These are phyloP conservation scores for Phytopythium delawarense DNA, from an alignment of 352 stramenopile genomes.

Conservation along the genomic window DNA sequence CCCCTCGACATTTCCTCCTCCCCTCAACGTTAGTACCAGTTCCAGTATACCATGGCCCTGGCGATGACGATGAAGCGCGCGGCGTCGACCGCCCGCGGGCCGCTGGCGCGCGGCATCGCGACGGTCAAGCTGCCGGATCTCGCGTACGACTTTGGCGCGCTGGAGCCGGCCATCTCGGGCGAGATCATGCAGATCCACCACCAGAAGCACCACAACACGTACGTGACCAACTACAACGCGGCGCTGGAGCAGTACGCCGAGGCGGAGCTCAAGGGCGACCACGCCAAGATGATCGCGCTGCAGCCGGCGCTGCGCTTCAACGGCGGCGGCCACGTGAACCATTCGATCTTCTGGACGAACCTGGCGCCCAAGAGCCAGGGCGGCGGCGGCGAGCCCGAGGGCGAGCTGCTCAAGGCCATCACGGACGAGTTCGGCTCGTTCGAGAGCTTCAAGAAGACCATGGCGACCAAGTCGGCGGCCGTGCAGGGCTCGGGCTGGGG, in stretches of 20 bases:
- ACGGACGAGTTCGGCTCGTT: constrained; percentile 91
- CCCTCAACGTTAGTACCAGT: neutral
- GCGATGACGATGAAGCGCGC: constrained; percentile 23
- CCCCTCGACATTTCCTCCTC: neutral
- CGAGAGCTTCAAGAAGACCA: constrained; percentile 89
- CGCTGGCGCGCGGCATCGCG: constrained; percentile 39
- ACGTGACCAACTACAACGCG: constrained; percentile 96
- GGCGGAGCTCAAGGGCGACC: constrained; percentile 83
- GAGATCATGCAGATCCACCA: constrained; percentile 95
- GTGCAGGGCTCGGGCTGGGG: constrained; percentile 98
- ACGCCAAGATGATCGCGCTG: constrained; percentile 89
- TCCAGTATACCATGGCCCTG: neutral
- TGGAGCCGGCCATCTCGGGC: constrained; percentile 86
- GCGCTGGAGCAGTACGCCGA: constrained; percentile 92
- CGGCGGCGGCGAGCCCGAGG: constrained; percentile 77
- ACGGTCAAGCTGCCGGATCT: constrained; percentile 84
- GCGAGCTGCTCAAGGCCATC: constrained; percentile 88
- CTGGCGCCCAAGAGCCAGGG: constrained; percentile 73
- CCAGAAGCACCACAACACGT: constrained; percentile 96
- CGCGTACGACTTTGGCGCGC: constrained; percentile 79
- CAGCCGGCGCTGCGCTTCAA: constrained; percentile 97
- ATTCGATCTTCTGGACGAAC: constrained; percentile 99
- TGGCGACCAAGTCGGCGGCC: constrained; percentile 86
- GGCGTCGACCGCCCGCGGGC: constrained; percentile 7
- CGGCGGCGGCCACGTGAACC: constrained; percentile 97